Conservation (phyloP, 805 yeast species). For the Starmerella geochares region DNA sequence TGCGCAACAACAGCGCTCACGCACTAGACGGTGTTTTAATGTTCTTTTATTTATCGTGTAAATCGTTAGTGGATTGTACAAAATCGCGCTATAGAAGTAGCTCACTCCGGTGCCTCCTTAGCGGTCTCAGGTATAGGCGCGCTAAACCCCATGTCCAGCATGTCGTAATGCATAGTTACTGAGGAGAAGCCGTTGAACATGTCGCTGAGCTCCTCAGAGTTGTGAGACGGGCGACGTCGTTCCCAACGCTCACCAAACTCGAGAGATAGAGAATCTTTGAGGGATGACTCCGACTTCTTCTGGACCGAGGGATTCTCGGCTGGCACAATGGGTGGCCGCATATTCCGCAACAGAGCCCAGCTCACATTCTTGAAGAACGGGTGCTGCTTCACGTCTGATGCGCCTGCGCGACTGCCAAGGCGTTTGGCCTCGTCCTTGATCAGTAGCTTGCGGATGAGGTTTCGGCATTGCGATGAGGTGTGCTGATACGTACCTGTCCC, state of each 20-base stretch:
- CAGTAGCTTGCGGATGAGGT: slow-evolving; percentile 65
- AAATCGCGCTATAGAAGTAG: not conserved
- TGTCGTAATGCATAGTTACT: slow-evolving; percentile 26
- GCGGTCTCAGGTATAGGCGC: slow-evolving; percentile 12
- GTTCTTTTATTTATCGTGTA: not conserved
- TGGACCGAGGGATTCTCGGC: slow-evolving; percentile 36
- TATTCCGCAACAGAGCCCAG: slow-evolving; percentile 91
- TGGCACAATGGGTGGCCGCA: slow-evolving; percentile 93
- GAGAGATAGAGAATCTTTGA: slow-evolving; percentile 23
- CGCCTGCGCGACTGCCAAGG: slow-evolving; percentile 86
- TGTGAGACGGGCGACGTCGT: slow-evolving; percentile 23
- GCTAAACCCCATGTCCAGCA: slow-evolving; percentile 12
- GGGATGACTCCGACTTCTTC: slow-evolving; percentile 4
- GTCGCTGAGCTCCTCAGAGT: slow-evolving; percentile 21
- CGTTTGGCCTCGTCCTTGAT: slow-evolving; percentile 84
- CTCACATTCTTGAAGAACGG: slow-evolving; percentile 82
- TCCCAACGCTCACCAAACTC: slow-evolving; percentile 27
- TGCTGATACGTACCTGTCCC: slow-evolving; percentile 38
- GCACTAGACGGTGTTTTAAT: too few species aligned
- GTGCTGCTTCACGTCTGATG: slow-evolving; percentile 86
- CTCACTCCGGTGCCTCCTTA: not conserved
- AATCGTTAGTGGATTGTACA: not conserved
- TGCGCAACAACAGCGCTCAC: too few species aligned
- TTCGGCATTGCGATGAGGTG: slow-evolving; percentile 66
- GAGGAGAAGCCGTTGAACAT: slow-evolving; percentile 26